These are phyloP conservation scores for Mycena chlorophos DNA, from an alignment of 768 basidiomycete species.

Conservation along the genomic window DNA sequence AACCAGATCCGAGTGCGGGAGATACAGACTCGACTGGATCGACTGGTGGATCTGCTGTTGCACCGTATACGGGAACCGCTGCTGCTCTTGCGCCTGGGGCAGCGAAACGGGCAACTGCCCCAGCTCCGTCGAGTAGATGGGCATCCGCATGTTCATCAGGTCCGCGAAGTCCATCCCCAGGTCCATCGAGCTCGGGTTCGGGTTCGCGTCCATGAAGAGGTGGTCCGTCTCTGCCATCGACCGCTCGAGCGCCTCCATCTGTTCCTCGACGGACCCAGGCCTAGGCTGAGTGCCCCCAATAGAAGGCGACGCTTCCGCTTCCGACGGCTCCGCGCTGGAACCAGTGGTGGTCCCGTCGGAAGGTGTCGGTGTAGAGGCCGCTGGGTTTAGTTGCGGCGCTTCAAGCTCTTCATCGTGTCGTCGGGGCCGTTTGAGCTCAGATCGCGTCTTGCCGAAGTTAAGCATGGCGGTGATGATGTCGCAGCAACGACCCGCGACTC, in stretches of 20 bases:
- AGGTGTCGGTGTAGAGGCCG: not conserved
- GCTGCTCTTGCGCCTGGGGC: not conserved
- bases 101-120: not conserved
- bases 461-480: constrained; percentile 1
- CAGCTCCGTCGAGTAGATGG: constrained; percentile 3
- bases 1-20: not conserved
- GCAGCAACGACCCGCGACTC: not conserved
- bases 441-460: not conserved
- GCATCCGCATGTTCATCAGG: constrained; percentile 4
- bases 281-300: too few species aligned
- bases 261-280: not conserved
- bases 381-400: not conserved
- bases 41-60: not conserved
- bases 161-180: constrained; percentile 1
- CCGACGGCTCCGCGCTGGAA: too few species aligned
- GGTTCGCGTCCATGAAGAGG: not conserved
- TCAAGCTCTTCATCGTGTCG: not conserved
- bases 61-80: not conserved
- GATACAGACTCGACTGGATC: not conserved
- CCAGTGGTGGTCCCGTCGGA: not conserved
- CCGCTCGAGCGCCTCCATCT: not conserved
- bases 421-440: not conserved
- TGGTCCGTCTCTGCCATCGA: not conserved
- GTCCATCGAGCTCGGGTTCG: not conserved
- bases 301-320: too few species aligned